Conservation (phyloP, 176 grass and related monocot species). For the Hyparrhenia diplandra region DNA sequence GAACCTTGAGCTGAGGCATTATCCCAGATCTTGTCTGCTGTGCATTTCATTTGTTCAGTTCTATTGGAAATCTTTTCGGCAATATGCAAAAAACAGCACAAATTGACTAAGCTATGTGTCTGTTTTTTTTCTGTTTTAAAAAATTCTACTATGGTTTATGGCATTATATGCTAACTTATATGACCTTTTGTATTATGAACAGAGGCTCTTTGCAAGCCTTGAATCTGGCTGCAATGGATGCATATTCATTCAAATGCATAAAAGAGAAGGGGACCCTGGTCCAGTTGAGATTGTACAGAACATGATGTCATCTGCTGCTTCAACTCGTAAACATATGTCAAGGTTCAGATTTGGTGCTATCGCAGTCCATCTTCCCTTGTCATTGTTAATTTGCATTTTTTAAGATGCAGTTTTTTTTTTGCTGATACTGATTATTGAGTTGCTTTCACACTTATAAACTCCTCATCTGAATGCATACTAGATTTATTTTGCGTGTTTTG, state of each 20-base stretch:
- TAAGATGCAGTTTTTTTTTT: not conserved
- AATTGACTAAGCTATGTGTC: not conserved
- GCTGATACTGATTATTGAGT: not conserved
- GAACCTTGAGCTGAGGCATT: not conserved
- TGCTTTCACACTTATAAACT: constrained; percentile 14
- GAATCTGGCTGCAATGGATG: constrained; percentile 91
- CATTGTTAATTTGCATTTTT: constrained; percentile 1
- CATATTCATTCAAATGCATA: constrained; percentile 92
- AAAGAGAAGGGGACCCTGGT: constrained; percentile 55
- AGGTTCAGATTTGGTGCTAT: constrained; percentile 55
- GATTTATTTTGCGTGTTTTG: constrained; percentile 86
- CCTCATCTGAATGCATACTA: constrained; percentile 27
- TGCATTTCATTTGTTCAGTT: not conserved
- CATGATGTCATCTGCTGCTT: constrained; percentile 73
- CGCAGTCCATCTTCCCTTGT: not conserved
- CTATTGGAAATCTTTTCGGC: not conserved
- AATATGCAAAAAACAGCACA: not conserved
- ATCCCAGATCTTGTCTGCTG: not conserved
- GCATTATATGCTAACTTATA: not conserved
- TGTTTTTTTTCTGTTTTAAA: not conserved
- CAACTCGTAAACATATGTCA: constrained; percentile 95
- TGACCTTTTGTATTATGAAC: constrained; percentile 12
- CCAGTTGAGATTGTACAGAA: constrained; percentile 84
- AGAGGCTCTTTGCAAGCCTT: constrained; percentile 86
- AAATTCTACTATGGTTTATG: not conserved